phyloP scores from a whole-genome alignment of 306 rosid species.

The Cucurbita argyrosperma region DNA sequence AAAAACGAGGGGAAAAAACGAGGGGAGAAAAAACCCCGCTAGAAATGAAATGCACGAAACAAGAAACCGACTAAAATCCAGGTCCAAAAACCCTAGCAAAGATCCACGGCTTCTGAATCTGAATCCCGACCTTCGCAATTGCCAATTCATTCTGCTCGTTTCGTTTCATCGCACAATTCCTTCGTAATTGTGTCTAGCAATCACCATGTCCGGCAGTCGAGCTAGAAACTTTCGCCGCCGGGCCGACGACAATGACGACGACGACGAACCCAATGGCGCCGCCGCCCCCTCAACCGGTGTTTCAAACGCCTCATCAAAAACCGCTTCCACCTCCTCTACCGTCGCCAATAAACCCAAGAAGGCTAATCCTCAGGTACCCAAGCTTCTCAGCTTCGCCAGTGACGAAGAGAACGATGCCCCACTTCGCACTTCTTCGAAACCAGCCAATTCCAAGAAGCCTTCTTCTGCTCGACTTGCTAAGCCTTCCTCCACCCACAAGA shows the following conservation, averaged over 20 bases:
- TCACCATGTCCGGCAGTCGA: slow-evolving; percentile 48
- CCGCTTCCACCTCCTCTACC: background rate
- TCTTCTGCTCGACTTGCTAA: slow-evolving; percentile 33
- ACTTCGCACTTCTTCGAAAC: slow-evolving; percentile 23
- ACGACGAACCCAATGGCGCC: slow-evolving; percentile 1
- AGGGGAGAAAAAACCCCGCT: background rate
- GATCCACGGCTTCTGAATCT: background rate
- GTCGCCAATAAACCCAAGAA: slow-evolving; percentile 44
- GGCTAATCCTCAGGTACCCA: slow-evolving; percentile 33
- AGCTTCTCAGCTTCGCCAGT: slow-evolving; percentile 80
- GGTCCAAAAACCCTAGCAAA: slow-evolving; percentile 1
- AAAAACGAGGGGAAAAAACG: too few relatives aligned
- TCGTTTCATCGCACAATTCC: background rate
- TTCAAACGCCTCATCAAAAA: too few relatives aligned
- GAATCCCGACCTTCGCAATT: background rate
- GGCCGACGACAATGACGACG: too few relatives aligned
- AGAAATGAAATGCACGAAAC: background rate
- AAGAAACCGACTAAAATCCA: background rate
- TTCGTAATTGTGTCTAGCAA: background rate
- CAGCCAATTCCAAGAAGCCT: slow-evolving; percentile 23
- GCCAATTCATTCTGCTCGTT: background rate
- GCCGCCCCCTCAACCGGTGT: slow-evolving; percentile 9
- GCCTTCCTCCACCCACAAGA: slow-evolving; percentile 53
- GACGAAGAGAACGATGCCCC: slow-evolving; percentile 47
- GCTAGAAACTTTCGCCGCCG: slow-evolving; percentile 89